Base-by-base conservation (phyloP, 805 yeast genomes). In the Candida yuanshanica region DNA sequence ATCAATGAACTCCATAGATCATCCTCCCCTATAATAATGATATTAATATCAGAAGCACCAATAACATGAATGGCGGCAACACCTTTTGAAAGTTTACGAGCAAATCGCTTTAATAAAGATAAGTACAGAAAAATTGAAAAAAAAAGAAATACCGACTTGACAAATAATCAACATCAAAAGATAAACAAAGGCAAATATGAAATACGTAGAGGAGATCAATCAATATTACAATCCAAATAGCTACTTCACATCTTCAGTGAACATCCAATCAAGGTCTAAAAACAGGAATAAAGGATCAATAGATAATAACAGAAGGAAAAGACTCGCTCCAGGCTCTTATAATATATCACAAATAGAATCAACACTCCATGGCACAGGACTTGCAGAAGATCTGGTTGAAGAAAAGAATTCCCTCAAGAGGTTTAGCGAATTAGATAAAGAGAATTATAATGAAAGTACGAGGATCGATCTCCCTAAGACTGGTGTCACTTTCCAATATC, bases 351-450 rank as follows among this genome's bases (percentile, higher is more conserved):
- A 50, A 1, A 46, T 57, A 13, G 61, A 57, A 33, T 48, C 53
- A 12, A 50, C 38, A 9, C 20, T 55, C 7, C 60, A 55, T 37
- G 60, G 59, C 0, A 55, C 60, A 4, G 56, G 52, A 24, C 42
- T 53, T 5, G 44, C 56, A 3, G 59, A 50, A 20, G 55, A 53
- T 14, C 41, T 53, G 5, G 45, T 50, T 6, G 71, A 63, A 37
- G 57, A 61, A 47, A 64, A 61, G 47, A 61, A 60, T 36, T 64
- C 68, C 2, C 51, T 52, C 13, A 66, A 64, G 43, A 48, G 75
- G 35, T 65, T 68, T 38, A 62, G 57, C 2, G 74, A 70, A 43
- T 50, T 70, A 17, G 69, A 66, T 41, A 49, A 65, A 21, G 75
- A 70, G 51, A 69, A 70, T 44, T 70, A 67, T 46, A 68, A 61